These are phyloP conservation scores for Backusella parvicylindrica DNA, from an alignment of 192 early-diverging fungal genomes.

Conservation along the genomic window DNA sequence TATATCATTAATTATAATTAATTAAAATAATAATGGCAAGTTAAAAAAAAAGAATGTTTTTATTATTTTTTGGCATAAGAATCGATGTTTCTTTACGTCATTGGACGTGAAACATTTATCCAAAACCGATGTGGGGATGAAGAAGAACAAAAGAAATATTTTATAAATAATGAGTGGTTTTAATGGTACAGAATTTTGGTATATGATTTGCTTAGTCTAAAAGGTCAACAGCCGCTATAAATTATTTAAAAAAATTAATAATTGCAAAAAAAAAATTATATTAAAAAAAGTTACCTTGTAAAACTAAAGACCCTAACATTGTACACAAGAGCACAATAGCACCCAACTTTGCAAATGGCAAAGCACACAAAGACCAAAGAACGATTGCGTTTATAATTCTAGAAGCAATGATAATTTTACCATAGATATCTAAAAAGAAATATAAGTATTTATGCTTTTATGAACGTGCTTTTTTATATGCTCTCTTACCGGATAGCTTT, in stretches of 20 bases:
- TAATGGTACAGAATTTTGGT: neutral
- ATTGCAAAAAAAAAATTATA: neutral
- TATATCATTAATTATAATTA: neutral
- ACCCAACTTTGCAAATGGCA: slow-evolving; percentile 29
- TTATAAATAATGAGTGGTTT: neutral
- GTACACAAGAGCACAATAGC: slow-evolving; percentile 22
- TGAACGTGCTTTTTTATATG: neutral
- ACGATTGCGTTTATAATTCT: slow-evolving; percentile 24
- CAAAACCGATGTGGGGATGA: neutral
- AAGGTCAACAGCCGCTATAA: slow-evolving; percentile 11
- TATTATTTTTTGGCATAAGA: neutral
- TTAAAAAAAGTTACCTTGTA: slow-evolving; percentile 21
- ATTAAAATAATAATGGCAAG: neutral
- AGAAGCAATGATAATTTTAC: slow-evolving; percentile 30
- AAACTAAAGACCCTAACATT: slow-evolving; percentile 27
- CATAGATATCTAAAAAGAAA: slow-evolving; percentile 21
- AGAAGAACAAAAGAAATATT: neutral
- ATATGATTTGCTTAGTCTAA: neutral
- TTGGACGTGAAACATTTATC: neutral
- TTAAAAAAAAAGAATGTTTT: neutral
- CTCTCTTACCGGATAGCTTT: slow-evolving; percentile 31
- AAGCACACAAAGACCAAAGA: slow-evolving; percentile 32
- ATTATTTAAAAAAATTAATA: neutral
- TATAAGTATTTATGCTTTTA: neutral
- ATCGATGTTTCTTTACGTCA: neutral